Evolutionary conservation across 371 early-diverging fungal genomes (phyloP).

Genomic region (Rhizomucor pusillus): DNA sequence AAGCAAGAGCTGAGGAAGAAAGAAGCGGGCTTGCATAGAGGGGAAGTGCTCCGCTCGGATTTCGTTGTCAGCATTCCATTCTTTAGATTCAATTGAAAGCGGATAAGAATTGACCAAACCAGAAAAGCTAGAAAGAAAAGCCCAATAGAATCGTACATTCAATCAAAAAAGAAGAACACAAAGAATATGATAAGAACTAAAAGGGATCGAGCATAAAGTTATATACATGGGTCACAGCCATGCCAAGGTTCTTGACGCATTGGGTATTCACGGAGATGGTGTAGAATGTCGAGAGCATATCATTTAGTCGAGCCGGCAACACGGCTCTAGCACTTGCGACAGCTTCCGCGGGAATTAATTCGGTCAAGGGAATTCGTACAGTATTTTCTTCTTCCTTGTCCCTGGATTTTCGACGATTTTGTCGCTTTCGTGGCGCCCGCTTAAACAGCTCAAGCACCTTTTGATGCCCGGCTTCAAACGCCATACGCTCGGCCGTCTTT

Average conservation of each 20-base stretch:
- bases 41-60: too few relatives aligned
- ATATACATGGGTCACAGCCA: slow-evolving; percentile 36
- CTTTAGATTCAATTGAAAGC: too few relatives aligned
- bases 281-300: slow-evolving; percentile 23
- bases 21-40: too few relatives aligned
- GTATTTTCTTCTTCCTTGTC: slow-evolving; percentile 5
- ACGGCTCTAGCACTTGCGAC: slow-evolving; percentile 17
- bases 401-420: neutral
- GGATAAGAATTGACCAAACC: too few relatives aligned
- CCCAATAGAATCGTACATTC: too few relatives aligned
- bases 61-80: too few relatives aligned
- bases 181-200: slow-evolving; percentile 7
- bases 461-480: slow-evolving; percentile 35
- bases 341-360: slow-evolving; percentile 30
- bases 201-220: slow-evolving; percentile 45
- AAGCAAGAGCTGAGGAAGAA: too few relatives aligned
- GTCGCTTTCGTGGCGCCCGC: slow-evolving; percentile 5
- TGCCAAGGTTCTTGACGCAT: slow-evolving; percentile 23
- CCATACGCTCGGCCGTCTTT: slow-evolving; percentile 38
- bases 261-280: slow-evolving; percentile 26
- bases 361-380: slow-evolving; percentile 28
- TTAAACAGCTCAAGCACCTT: slow-evolving; percentile 23
- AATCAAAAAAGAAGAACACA: neutral
- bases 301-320: slow-evolving; percentile 20
- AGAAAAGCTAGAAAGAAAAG: too few relatives aligned